Conservation (phyloP, 345 rosid genomes). For the Fremontodendron californicum region DNA sequence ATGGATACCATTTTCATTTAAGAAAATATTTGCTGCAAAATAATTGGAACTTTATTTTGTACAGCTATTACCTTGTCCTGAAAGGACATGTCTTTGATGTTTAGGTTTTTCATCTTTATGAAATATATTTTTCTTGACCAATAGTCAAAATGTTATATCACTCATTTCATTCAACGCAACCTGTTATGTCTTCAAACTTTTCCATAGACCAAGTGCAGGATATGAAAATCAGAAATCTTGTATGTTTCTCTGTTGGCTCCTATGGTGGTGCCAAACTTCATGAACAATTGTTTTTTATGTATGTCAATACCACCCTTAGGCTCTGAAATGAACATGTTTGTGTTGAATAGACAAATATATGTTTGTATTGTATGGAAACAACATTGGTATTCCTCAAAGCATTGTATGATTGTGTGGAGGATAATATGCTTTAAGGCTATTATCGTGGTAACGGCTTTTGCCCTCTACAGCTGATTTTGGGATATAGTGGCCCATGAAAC, state of each 20-base stretch:
- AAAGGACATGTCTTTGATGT: not conserved
- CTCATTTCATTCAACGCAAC: not conserved
- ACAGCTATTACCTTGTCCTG: not conserved
- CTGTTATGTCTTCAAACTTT: not conserved
- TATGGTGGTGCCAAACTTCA: not conserved
- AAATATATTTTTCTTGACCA: not conserved
- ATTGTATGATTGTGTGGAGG: not conserved
- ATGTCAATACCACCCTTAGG: not conserved
- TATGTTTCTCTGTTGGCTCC: not conserved
- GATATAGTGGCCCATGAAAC: not conserved
- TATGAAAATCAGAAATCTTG: not conserved
- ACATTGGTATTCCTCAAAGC: not conserved
- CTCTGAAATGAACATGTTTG: not conserved
- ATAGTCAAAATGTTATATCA: not conserved
- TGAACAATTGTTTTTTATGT: not conserved
- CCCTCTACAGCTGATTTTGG: not conserved
- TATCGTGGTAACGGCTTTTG: not conserved
- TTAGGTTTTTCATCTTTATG: not conserved
- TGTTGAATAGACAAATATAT: not conserved
- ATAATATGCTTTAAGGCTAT: not conserved
- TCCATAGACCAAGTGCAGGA: not conserved
- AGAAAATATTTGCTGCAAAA: not conserved
- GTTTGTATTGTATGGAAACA: not conserved
- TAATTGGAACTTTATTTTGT: not conserved
- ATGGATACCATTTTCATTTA: constrained; percentile 4